Base-by-base conservation (phyloP, 2,329 filamentous ascomycete species). In the Sphaerulina populicola region DNA sequence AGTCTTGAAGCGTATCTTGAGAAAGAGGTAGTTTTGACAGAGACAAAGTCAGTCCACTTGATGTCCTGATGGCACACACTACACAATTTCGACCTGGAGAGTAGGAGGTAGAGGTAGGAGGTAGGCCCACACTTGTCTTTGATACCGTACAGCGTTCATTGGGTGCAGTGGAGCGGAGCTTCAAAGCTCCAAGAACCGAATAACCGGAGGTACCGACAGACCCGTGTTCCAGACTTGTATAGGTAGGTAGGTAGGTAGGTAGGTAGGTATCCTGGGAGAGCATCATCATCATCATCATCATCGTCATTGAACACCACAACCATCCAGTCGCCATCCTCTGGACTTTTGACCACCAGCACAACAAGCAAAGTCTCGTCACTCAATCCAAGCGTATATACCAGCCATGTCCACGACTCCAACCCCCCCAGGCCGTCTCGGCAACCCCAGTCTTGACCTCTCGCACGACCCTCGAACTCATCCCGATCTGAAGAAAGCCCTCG, bases 341-440 rank as follows among this genome's bases (percentile, higher is more conserved):
- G 18, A 18, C 18, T 18, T 2, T 18, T 18, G 18, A 18, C 18
- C 30, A 18, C 18, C 30, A 33, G 30, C 23, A 35, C 15, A 29
- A 14, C 36, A 15, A 7, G 30, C 18, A 15, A 15, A 15, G 10
- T 9, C 18, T 39, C n/a, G 6, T 35, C 5, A 36, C 18, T 10
- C 39, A 42, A 23, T 9, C 8, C 15, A 35, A n/a, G 37, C 4
- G 29, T 44, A 10, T 18, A 18, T 18, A 18, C 18, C 30, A 47
- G 14, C 37, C 37, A 29, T 14, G 31, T 33, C 37, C 39, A 12
- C 41, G 18, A 21, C 46, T n/a, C 54, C 56, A 46, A 54, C 49
- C 21, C 46, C 51, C 12, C 61, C 60, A 12, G 61, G 61, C 41
- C 61, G 60, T 29, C 52, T 63, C 12, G 60, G 60, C 41, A 51